These are phyloP conservation scores for Geotrichum restrictum DNA, from an alignment of 1,139 yeast genomes.

Conservation along the genomic window DNA sequence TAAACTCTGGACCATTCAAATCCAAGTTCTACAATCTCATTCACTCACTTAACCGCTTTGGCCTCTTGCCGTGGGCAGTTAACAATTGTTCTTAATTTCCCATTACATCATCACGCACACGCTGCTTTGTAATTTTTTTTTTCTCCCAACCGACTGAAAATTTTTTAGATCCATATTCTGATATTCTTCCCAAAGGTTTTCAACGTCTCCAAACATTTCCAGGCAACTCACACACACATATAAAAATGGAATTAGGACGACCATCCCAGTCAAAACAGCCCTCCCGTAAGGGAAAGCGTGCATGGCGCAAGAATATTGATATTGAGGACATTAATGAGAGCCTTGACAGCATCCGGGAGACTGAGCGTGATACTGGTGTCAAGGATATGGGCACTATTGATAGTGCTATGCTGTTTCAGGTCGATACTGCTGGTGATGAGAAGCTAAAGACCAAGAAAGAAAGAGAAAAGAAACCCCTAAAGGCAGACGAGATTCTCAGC, in stretches of 20 bases:
- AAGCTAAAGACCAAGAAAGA: constrained; percentile 36
- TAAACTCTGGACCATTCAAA: too few relatives aligned
- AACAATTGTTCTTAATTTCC: too few relatives aligned
- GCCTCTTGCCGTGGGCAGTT: too few relatives aligned
- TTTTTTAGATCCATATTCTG: background rate
- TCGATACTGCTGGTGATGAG: constrained; percentile 67
- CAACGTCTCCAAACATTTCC: background rate
- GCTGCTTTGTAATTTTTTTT: background rate
- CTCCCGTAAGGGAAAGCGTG: constrained; percentile 86
- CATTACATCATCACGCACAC: background rate
- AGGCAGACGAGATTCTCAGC: constrained; percentile 70
- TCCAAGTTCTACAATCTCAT: too few relatives aligned
- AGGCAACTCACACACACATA: background rate
- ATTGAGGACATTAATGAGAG: constrained; percentile 70
- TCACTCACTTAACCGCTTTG: too few relatives aligned
- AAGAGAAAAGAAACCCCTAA: constrained; percentile 46
- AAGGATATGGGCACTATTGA: constrained; percentile 26
- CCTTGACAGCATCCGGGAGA: constrained; percentile 65
- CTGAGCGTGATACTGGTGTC: constrained; percentile 48
- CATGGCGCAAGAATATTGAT: constrained; percentile 96
- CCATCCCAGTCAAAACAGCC: constrained; percentile 48
- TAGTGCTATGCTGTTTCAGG: constrained; percentile 53
- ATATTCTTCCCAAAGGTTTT: background rate
- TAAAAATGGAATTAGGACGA: constrained; percentile 33
- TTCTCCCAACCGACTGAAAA: background rate